Percentiles rank a stretch among this genome's conserved stretches.
Evolutionary conservation across 352 stramenopile species (phyloP).

Genomic region (Peronosclerospora sorghi): DNA sequence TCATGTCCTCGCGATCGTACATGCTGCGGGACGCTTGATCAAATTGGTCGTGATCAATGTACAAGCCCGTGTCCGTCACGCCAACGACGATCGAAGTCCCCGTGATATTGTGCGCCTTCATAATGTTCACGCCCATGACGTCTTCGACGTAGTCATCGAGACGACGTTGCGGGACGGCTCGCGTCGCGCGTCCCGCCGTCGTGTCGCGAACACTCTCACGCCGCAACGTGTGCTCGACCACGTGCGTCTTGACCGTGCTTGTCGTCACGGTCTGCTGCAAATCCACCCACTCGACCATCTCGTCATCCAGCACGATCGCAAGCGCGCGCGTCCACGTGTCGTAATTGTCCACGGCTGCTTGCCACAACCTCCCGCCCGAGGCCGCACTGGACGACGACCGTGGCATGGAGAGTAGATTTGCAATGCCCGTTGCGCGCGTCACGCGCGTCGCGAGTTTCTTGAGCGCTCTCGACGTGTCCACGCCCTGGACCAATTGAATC

Average conservation of each 20-base stretch:
- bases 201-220: constrained; percentile 6
- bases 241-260: constrained; percentile 15
- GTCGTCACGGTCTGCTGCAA: constrained; percentile 34
- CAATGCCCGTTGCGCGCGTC: constrained; percentile 29
- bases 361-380: constrained; percentile 22
- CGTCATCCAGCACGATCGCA: constrained; percentile 37
- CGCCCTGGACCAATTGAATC: constrained; percentile 34
- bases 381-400: constrained; percentile 12
- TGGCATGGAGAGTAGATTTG: constrained; percentile 29
- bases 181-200: background rate
- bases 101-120: constrained; percentile 56
- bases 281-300: constrained; percentile 68
- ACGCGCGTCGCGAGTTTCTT: constrained; percentile 20
- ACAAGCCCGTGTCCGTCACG: constrained; percentile 65
- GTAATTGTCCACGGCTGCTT: constrained; percentile 43
- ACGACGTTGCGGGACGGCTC: too few relatives aligned
- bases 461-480: constrained; percentile 14
- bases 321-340: constrained; percentile 41
- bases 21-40: constrained; percentile 41
- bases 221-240: constrained; percentile 34
- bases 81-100: constrained; percentile 52
- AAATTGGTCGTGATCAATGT: constrained; percentile 76
- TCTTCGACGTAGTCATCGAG: constrained; percentile 48
- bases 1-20: constrained; percentile 41
- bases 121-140: constrained; percentile 37